Conservation (phyloP, 805 yeast species). For the Ogataea pini region DNA sequence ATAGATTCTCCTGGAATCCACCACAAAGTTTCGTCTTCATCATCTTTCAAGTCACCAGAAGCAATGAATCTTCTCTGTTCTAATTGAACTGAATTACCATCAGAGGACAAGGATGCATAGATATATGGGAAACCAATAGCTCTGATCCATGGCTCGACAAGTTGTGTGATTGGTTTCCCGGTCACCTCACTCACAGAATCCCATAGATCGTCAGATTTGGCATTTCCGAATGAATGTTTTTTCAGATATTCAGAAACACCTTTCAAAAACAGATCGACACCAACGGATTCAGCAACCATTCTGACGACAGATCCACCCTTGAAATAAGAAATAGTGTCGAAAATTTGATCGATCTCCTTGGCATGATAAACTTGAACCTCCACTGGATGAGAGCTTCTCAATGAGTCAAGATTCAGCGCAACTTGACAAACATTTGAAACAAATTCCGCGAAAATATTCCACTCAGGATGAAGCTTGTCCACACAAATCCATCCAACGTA, state of each 20-base stretch:
- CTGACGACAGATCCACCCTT: conserved; percentile 79
- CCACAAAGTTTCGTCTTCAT: conserved; percentile 59
- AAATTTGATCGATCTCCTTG: conserved; percentile 76
- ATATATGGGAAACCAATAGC: conserved; percentile 74
- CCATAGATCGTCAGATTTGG: conserved; percentile 77
- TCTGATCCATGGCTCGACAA: conserved; percentile 73
- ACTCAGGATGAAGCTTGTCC: conserved; percentile 70
- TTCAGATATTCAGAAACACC: conserved; percentile 74
- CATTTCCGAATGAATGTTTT: conserved; percentile 64
- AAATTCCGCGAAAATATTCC: conserved; percentile 70
- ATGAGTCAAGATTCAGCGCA: conserved; percentile 56
- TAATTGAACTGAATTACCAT: conserved; percentile 40
- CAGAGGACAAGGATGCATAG: conserved; percentile 42
- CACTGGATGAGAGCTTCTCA: conserved; percentile 73
- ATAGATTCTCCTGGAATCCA: conserved; percentile 51
- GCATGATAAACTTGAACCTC: conserved; percentile 81
- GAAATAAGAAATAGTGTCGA: conserved; percentile 77
- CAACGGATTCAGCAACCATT: conserved; percentile 74
- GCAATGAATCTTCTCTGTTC: conserved; percentile 62
- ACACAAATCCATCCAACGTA: conserved; percentile 77
- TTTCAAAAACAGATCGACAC: conserved; percentile 64
- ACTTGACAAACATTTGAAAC: conserved; percentile 52
- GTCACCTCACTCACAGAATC: conserved; percentile 60
- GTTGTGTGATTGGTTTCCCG: conserved; percentile 56
- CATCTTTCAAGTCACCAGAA: conserved; percentile 57